Evolutionary conservation across 495 filamentous ascomycete species (phyloP).

Genomic region (Jackrogersella minutella): DNA sequence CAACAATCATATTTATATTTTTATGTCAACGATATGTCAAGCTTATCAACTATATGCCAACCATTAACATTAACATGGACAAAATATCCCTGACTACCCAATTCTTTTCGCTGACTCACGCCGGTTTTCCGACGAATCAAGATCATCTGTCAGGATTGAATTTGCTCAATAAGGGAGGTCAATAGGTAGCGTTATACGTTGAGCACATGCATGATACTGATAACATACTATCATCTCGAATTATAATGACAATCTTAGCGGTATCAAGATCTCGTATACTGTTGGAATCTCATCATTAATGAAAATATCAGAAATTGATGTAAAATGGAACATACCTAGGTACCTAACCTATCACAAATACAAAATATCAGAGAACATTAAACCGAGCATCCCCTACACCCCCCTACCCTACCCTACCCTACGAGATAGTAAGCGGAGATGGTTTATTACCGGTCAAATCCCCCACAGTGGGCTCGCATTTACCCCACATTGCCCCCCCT

Average conservation of each 20-base stretch:
- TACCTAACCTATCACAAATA: too few species aligned
- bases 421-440: slow-evolving; percentile 23
- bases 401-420: too few species aligned
- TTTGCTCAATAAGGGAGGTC: slow-evolving; percentile 26
- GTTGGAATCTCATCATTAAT: neutral
- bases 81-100: neutral
- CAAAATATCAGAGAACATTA: too few species aligned
- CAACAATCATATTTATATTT: slow-evolving; percentile 20
- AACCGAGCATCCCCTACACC: slow-evolving; percentile 15
- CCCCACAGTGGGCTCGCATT: slow-evolving; percentile 10
- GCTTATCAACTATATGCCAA: too few species aligned
- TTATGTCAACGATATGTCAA: too few species aligned
- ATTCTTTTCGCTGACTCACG: slow-evolving; percentile 22
- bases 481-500: slow-evolving; percentile 28
- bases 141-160: neutral
- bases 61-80: too few species aligned
- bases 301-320: neutral
- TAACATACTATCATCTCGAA: too few species aligned
- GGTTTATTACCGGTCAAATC: slow-evolving; percentile 21
- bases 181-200: neutral
- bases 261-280: too few species aligned
- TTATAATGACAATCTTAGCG: too few species aligned
- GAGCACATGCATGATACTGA: neutral
- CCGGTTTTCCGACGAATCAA: slow-evolving; percentile 11
- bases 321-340: neutral